Conservation (phyloP, 257 asterid genomes). For the Gardenia jasminoides region DNA sequence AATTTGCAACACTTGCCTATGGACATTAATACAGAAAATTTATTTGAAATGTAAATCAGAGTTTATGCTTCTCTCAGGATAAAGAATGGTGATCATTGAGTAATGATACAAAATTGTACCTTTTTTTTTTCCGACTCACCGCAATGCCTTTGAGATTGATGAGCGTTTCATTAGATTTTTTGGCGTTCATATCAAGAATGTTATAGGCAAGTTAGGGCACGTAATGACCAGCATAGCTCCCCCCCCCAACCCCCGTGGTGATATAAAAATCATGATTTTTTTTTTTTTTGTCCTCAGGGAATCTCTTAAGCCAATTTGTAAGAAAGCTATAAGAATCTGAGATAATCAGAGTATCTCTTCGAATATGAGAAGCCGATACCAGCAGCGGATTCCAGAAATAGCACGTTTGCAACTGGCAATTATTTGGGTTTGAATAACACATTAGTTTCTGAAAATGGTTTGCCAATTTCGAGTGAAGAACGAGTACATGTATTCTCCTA, state of each 20-base stretch:
- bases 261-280: constrained; percentile 47
- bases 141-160: constrained; percentile 57
- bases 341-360: constrained; percentile 24
- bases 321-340: constrained; percentile 53
- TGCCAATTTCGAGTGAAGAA: too few species aligned
- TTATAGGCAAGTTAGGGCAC: constrained; percentile 51
- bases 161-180: constrained; percentile 36
- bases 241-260: constrained; percentile 45
- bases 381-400: constrained; percentile 64
- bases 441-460: too few species aligned
- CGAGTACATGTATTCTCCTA: too few species aligned
- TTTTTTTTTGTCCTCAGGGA: constrained; percentile 53
- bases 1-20: too few species aligned
- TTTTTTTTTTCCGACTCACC: constrained; percentile 27
- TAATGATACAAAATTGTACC: background rate
- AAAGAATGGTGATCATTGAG: too few species aligned
- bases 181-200: constrained; percentile 33
- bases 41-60: too few species aligned
- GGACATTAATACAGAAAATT: too few species aligned
- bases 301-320: constrained; percentile 57
- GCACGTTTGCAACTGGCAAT: constrained; percentile 35
- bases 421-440: too few species aligned
- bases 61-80: too few species aligned
- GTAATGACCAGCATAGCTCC: constrained; percentile 44
- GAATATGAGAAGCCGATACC: constrained; percentile 73